Evolutionary conservation across 2,329 filamentous ascomycete genomes (phyloP).

Genomic region (Boeremia lycopersici): DNA sequence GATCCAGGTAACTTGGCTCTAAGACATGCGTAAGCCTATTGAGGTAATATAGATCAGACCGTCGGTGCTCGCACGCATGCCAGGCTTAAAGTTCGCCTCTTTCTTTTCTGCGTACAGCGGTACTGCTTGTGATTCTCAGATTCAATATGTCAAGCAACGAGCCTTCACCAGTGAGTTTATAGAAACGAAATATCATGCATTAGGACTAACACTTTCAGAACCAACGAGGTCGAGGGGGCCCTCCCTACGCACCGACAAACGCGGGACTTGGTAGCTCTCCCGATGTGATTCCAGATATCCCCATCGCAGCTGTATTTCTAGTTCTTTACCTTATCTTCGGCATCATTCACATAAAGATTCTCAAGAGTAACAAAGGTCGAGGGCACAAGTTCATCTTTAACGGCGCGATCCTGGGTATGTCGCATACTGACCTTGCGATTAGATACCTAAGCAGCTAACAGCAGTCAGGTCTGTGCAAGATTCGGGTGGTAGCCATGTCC

Average conservation of each 20-base stretch:
- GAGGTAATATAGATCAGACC: constrained; percentile 5
- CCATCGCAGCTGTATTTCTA: constrained; percentile 50
- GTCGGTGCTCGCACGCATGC: constrained; percentile 13
- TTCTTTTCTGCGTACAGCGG: background rate
- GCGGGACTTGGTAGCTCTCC: constrained; percentile 39
- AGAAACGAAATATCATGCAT: background rate
- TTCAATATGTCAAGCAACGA: constrained; percentile 21
- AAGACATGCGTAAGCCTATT: constrained; percentile 13
- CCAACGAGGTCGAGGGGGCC: constrained; percentile 19
- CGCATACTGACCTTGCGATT: background rate
- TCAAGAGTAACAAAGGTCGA: constrained; percentile 47
- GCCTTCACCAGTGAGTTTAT: constrained; percentile 17
- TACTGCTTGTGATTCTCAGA: background rate
- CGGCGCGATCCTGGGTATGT: constrained; percentile 49
- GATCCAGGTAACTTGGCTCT: constrained; percentile 11
- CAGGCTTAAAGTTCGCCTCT: background rate
- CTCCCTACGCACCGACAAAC: constrained; percentile 39
- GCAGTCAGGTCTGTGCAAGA: constrained; percentile 51
- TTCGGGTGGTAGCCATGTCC: constrained; percentile 51
- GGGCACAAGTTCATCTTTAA: constrained; percentile 54
- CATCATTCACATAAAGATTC: constrained; percentile 49
- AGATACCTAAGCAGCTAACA: constrained; percentile 18
- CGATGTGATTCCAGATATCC: constrained; percentile 48
- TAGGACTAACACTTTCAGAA: constrained; percentile 14
- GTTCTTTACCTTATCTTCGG: constrained; percentile 49